These are phyloP conservation scores for Nannochloropsis salina DNA, from an alignment of 108 stramenopile genomes.

Conservation along the genomic window DNA sequence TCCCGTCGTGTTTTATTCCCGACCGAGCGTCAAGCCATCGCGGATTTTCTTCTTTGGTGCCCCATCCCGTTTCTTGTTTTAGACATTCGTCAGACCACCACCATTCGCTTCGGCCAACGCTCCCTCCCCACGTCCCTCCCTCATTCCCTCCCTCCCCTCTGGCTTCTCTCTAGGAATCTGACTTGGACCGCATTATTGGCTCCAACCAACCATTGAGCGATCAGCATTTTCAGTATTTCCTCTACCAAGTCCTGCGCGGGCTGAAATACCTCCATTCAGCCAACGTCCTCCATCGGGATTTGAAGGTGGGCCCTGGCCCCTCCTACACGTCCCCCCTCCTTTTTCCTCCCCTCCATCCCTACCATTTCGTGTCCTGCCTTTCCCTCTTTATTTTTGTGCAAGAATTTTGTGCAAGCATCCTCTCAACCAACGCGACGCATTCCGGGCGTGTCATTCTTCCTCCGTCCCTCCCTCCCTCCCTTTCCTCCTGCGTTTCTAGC, in stretches of 20 bases:
- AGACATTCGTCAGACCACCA: too few species aligned
- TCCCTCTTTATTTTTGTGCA: too few species aligned
- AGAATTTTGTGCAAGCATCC: not conserved
- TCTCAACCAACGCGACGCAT: too few species aligned
- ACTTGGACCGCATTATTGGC: conserved; percentile 56
- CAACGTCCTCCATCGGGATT: conserved; percentile 52
- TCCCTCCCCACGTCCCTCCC: not conserved
- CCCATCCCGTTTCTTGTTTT: too few species aligned
- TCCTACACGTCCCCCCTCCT: not conserved
- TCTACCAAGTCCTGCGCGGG: conserved; percentile 56
- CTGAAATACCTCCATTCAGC: conserved; percentile 57
- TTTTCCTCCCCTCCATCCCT: not conserved
- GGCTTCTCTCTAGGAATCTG: conserved; percentile 38
- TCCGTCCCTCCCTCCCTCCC: not conserved
- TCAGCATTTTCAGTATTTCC: conserved; percentile 57
- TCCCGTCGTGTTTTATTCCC: too few species aligned
- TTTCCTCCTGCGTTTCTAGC: conserved; percentile 16
- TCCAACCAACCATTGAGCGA: conserved; percentile 52
- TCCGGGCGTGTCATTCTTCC: not conserved
- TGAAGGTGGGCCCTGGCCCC: conserved; percentile 29
- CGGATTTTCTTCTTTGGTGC: too few species aligned
- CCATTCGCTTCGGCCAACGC: too few species aligned
- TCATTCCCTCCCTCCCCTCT: not conserved
- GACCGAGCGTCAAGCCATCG: too few species aligned
- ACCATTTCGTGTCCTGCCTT: not conserved